phyloP scores from a whole-genome alignment of 106 monocot species.

The Dioscorea dumetorum region DNA sequence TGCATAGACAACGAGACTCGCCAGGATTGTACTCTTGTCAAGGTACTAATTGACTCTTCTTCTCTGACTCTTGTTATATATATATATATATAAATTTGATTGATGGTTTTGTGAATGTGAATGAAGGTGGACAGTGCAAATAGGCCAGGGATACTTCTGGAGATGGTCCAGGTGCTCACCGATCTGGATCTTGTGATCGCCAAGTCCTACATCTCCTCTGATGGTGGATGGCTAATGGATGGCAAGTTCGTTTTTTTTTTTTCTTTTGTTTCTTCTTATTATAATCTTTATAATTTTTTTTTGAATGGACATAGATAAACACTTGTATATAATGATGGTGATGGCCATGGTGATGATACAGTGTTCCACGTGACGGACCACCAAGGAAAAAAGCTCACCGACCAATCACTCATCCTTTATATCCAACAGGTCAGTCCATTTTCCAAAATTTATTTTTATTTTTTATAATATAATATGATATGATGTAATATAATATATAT shows the following conservation, averaged over 20 bases:
- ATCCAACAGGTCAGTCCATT: conserved; percentile 25
- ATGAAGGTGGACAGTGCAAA: conserved; percentile 61
- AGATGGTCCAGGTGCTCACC: conserved; percentile 68
- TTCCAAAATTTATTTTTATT: not conserved
- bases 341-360: conserved; percentile 9
- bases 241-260: conserved; percentile 7
- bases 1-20: conserved; percentile 50
- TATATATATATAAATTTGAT: no score
- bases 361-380: conserved; percentile 70
- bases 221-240: conserved; percentile 78
- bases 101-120: not conserved
- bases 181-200: conserved; percentile 69
- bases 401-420: conserved; percentile 29
- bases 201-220: conserved; percentile 71
- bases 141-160: conserved; percentile 60
- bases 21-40: conserved; percentile 50
- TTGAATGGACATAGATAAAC: no score
- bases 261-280: not conserved
- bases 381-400: conserved; percentile 49
- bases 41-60: conserved; percentile 10
- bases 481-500: not conserved
- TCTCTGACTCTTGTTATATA: not conserved
- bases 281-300: no score
- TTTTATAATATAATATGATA: not conserved
- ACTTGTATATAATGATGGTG: no score